Percentiles rank a stretch among this genome's conserved stretches.
Evolutionary conservation across 345 rosid genomes (phyloP).

Genomic region (Citrus maxima): DNA sequence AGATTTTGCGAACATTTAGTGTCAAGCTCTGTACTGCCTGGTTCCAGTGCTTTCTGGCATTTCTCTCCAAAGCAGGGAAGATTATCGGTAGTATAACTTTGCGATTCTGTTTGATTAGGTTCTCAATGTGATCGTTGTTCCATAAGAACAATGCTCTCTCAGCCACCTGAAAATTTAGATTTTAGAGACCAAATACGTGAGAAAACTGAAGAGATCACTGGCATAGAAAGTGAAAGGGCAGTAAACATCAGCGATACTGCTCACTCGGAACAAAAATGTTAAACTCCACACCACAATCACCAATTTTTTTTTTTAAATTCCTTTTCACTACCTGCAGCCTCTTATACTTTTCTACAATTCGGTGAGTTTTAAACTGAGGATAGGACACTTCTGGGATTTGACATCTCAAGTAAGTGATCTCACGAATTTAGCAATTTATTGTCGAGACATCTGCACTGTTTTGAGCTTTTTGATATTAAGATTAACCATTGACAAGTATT

Average conservation of each 20-base stretch:
- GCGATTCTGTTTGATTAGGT: slow-evolving; percentile 71
- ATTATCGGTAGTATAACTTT: slow-evolving; percentile 73
- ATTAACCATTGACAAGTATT: too few relatives aligned
- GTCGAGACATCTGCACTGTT: not conserved
- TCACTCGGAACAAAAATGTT: not conserved
- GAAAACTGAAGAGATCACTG: not conserved
- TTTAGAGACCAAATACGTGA: not conserved
- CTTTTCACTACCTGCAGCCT: not conserved
- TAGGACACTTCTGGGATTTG: not conserved
- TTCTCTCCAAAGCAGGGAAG: slow-evolving; percentile 69
- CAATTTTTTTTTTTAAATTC: not conserved
- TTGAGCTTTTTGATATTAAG: not conserved
- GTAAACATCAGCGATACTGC: not conserved
- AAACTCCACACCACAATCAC: not conserved
- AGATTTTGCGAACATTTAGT: slow-evolving; percentile 66
- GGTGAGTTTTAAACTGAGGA: not conserved
- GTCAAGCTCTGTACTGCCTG: slow-evolving; percentile 83
- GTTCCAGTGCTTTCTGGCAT: slow-evolving; percentile 74
- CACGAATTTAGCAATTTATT: not conserved
- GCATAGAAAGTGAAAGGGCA: not conserved
- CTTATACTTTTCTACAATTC: not conserved
- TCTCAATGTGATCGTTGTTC: slow-evolving; percentile 89
- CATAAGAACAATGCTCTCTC: slow-evolving; percentile 82
- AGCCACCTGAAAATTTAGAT: slow-evolving; percentile 50
- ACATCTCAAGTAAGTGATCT: not conserved